A percentile compares a stretch with the other conserved stretches of the same genome.
These are phyloP conservation scores for Talaromyces sp. DNA, from an alignment of 2,329 filamentous ascomycete genomes.

Conservation along the genomic window DNA sequence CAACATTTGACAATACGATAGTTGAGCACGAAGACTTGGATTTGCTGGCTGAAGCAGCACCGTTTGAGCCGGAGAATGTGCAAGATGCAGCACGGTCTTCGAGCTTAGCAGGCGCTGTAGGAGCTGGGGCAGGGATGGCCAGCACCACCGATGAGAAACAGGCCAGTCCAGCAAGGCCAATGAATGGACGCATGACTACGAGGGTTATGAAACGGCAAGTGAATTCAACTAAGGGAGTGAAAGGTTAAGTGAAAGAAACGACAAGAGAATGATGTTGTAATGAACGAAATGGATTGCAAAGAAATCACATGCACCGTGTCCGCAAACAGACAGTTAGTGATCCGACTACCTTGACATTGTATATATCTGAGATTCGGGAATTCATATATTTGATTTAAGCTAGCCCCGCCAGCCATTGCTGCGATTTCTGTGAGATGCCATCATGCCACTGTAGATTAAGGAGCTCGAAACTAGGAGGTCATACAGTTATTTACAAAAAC, in stretches of 20 bases:
- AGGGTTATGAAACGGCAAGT: background rate
- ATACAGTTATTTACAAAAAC: background rate
- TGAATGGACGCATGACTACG: background rate
- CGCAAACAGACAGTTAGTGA: background rate
- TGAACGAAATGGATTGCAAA: background rate
- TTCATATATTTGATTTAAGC: background rate
- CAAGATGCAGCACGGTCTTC: constrained; percentile 15
- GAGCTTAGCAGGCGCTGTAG: constrained; percentile 1
- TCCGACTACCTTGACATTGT: background rate
- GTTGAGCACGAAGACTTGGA: constrained; percentile 27
- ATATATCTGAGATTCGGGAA: background rate
- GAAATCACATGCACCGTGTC: background rate
- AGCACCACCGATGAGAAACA: background rate
- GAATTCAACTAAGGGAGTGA: background rate
- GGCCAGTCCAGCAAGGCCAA: constrained; percentile 2
- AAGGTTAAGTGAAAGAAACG: too few relatives aligned
- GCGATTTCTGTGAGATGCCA: too few relatives aligned
- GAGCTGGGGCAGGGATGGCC: background rate
- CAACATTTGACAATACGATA: constrained; percentile 31
- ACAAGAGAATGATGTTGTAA: background rate
- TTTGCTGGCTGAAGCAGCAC: constrained; percentile 21
- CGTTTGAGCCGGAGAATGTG: constrained; percentile 21
- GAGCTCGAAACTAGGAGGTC: too few relatives aligned
- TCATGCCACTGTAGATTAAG: too few relatives aligned
- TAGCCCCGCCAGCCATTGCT: background rate